Evolutionary conservation across 805 yeast genomes (phyloP), one percentile per base, ranked within the genome.

Genomic region (Priceomyces medius): DNA sequence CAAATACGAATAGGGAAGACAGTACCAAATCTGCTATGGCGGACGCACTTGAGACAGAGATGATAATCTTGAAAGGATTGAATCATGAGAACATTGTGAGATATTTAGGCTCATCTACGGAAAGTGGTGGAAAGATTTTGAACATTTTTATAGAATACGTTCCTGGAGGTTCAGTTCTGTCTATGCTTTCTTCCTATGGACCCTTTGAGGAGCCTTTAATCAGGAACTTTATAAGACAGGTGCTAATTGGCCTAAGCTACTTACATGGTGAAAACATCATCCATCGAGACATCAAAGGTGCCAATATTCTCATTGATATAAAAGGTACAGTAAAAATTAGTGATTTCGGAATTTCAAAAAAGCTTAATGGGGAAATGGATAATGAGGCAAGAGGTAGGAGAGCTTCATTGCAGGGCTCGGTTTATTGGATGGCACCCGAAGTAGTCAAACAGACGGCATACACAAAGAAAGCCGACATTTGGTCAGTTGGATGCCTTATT

Each of bases 361-460:
- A 66, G 44, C 57, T 70, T 14, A 47, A 45, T 17, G 48, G 47
- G 12, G 60, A 55, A 29, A 59, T 54, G 35, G 65, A 60, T 29
- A 54, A 53, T 20, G 54, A 49, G 32, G 64, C 63, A 50, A 55
- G 63, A n/a, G 59, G 69, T 10, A 61, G 73, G 41, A 76, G 97
- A 33, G 90, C 87, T 2, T 88, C 96, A 0, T 66, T 88, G 40
- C 97, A 91, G 63, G 99, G 99, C 0, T 88, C 96, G 43, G 73
- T 91, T 0, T 93, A 84, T 58, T 93, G 99, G 98, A 93, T 93
- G 99, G 98, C 99, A 0, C 99, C 99, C 0, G 99, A 93, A 59
- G 98, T 93, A 7, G 98, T 93, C 13, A 88, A 89, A 54, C 97
- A 90, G 56, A 83, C 87, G 2, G 87, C 89, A 0, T 87, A 91